Evolutionary conservation across 1,284 basidiomycete genomes (phyloP).

Genomic region (Phellinidium pouzarii): DNA sequence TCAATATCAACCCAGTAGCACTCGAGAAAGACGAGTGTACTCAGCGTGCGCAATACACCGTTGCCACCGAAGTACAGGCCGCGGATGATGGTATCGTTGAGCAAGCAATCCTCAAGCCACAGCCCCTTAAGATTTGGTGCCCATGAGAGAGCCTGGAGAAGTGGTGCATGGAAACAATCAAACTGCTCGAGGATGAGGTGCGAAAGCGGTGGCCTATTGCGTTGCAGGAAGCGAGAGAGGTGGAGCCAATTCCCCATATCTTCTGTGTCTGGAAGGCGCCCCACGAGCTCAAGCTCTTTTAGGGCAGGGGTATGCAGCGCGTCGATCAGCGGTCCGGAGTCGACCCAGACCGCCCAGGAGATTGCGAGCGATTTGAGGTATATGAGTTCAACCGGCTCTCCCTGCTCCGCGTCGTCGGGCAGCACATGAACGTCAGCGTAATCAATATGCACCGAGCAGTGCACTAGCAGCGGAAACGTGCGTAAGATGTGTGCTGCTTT

Average conservation of each 20-base stretch:
- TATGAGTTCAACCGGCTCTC: neutral
- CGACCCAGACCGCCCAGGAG: conserved; percentile 11
- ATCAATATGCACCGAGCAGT: conserved; percentile 14
- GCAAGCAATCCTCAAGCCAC: conserved; percentile 15
- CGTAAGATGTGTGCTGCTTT: conserved; percentile 3
- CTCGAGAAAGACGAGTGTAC: conserved; percentile 10
- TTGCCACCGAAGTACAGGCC: neutral
- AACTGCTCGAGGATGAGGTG: conserved; percentile 14
- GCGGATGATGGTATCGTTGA: conserved; percentile 14
- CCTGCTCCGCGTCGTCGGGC: neutral
- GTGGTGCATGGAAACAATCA: conserved; percentile 13
- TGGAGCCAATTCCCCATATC: conserved; percentile 8
- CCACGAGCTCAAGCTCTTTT: conserved; percentile 15
- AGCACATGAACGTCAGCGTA: conserved; percentile 1
- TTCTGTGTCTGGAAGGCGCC: conserved; percentile 4
- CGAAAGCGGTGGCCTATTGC: conserved; percentile 4
- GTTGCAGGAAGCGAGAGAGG: conserved; percentile 5
- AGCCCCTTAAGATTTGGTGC: conserved; percentile 9
- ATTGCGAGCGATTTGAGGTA: conserved; percentile 1
- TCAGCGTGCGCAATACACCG: neutral
- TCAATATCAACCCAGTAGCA: conserved; percentile 11
- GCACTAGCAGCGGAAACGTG: conserved; percentile 15
- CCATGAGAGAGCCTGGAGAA: conserved; percentile 5
- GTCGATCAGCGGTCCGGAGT: conserved; percentile 13
- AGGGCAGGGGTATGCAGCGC: conserved; percentile 8